phyloP scores from a whole-genome alignment of 371 early-diverging fungal genomes.

The Dipsacomyces acuminosporus region DNA sequence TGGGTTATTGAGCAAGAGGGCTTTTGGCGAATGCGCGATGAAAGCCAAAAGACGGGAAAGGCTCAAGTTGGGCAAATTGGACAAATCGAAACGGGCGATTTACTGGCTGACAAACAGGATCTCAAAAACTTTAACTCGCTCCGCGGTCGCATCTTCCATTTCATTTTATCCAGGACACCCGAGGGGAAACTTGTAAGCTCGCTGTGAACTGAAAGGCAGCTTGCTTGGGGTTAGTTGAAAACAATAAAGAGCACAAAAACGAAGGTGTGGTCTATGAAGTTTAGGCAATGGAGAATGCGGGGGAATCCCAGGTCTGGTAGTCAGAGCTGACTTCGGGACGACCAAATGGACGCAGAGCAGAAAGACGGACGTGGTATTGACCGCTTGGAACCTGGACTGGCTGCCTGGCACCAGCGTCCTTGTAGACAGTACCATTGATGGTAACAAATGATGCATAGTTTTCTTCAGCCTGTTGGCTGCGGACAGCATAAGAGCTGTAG shows the following conservation, averaged over 20 bases:
- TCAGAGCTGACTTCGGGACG: constrained; percentile 10
- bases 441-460: background rate
- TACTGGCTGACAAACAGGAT: constrained; percentile 5
- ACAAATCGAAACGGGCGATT: constrained; percentile 4
- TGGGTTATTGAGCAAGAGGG: constrained; percentile 46
- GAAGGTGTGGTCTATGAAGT: no score
- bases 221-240: background rate
- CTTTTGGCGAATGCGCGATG: constrained; percentile 25
- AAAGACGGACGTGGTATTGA: constrained; percentile 21
- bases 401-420: constrained; percentile 4
- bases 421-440: constrained; percentile 9
- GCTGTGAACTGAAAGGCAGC: background rate
- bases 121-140: constrained; percentile 26
- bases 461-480: constrained; percentile 1
- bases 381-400: constrained; percentile 15
- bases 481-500: constrained; percentile 8
- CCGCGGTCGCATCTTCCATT: constrained; percentile 33
- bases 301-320: constrained; percentile 37
- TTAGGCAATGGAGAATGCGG: constrained; percentile 4
- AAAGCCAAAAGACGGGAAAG: constrained; percentile 1
- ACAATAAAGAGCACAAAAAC: no score
- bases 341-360: constrained; percentile 34
- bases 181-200: constrained; percentile 30
- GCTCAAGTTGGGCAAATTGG: background rate
- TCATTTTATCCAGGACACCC: constrained; percentile 21